Evolutionary conservation across 768 basidiomycete species (phyloP), one percentile per base, ranked within the genome.

Genomic region (Pilatotrama ljubarskyi): DNA sequence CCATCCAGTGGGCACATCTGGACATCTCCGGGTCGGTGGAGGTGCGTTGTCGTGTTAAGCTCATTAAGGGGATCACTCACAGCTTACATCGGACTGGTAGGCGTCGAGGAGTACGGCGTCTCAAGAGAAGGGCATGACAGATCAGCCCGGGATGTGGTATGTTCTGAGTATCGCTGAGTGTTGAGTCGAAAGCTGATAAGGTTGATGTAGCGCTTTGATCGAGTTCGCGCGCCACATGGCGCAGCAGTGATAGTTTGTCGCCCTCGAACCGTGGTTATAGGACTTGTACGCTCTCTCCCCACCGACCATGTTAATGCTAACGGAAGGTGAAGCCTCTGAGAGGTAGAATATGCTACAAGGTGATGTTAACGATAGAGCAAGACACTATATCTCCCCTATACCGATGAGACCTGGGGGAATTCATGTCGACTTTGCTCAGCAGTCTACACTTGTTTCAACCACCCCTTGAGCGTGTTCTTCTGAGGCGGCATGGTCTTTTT

Each of bases 11-110:
- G 91, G 93, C 93, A 0, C 93, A 95, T 72, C 74, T 94, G 42
- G 93, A 95, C 67, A 93, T 93, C 58, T 91, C 85, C 11, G 86
- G 89, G 15, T 74, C 82, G 17, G 90, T 90, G 88, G 89, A 91
- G 74, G 84, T 84, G 24, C 46, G 61, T 57, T 1, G 52, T 78
- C n/a, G 55, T 41, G 25, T 14, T 2, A 24, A 7, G 22, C 42
- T 51, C 11, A 11, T 5, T 17, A 20, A 25, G 22, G 36, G 8
- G 22, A 17, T 20, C 3, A 36, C 17, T 37, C 22, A 22, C 25
- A 37, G 42, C 15, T 3, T 10, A 49, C 17, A 32, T 44, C 22
- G 50, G 11, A 41, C n/a, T 29, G 51, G 37, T 54, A 84, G 82
- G 80, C 80, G 22, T 82, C 82, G 22, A 71, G 84, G 55, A 69